phyloP scores from a whole-genome alignment of 176 grass and related monocot species.

The Oryza glumipatula region DNA sequence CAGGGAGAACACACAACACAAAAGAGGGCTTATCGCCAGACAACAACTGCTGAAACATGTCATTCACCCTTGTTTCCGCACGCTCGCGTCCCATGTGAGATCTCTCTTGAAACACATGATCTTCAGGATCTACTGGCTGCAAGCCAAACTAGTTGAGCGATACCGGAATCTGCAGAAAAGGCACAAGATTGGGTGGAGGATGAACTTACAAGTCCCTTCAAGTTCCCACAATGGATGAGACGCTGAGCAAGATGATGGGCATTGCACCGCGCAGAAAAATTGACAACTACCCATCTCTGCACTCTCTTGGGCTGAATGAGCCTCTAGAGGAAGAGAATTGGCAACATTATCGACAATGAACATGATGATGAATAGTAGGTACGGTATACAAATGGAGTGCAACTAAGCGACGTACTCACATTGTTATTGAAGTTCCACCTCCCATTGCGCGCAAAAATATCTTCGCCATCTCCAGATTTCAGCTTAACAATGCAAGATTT shows the following conservation, averaged over 20 bases:
- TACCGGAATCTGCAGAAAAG: not conserved
- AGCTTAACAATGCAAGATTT: constrained; percentile 43
- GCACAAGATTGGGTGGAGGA: not conserved
- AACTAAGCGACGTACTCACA: not conserved
- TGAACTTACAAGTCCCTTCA: constrained; percentile 65
- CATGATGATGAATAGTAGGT: not conserved
- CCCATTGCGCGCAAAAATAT: constrained; percentile 11
- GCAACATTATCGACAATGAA: not conserved
- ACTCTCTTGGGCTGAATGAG: constrained; percentile 37
- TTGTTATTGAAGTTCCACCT: constrained; percentile 3
- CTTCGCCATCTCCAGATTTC: constrained; percentile 45
- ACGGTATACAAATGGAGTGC: not conserved
- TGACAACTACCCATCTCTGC: constrained; percentile 53
- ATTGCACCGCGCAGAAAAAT: constrained; percentile 55
- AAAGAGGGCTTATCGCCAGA: constrained; percentile 19
- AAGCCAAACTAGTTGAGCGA: not conserved
- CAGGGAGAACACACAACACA: constrained; percentile 59
- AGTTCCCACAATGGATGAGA: constrained; percentile 35
- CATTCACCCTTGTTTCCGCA: constrained; percentile 47
- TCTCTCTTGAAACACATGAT: constrained; percentile 45
- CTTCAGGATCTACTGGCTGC: constrained; percentile 39
- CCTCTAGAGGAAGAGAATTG: constrained; percentile 33
- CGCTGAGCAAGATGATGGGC: constrained; percentile 14
- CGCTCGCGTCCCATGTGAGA: constrained; percentile 27
- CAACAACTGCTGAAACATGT: constrained; percentile 44